Evolutionary conservation across 176 grass and related monocot genomes (phyloP), one percentile per base, ranked within the genome.

Genomic region (Oryza meridionalis): DNA sequence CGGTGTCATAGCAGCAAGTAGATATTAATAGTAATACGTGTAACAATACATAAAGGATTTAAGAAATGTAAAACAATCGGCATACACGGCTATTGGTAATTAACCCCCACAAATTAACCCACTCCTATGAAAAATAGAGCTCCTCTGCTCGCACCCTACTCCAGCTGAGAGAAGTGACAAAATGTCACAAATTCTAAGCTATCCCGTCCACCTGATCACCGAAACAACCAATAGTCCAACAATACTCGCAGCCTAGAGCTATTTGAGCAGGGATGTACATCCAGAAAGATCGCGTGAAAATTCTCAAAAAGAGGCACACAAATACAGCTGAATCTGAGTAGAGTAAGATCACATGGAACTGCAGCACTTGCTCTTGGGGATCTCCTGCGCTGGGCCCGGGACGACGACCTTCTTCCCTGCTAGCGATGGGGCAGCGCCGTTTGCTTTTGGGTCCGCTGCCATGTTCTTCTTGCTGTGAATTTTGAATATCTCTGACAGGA

Each of bases 381-480:
- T 87, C 61, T 90, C 88, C 62, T 90, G 88, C 4, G 80, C 88
- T 0, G 88, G 88, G 9, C 88, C 88, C 32, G 88, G 88, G 63
- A 90, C 84, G 11, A 90, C 69, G 24, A 90, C 84, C 31, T 90
- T 83, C 84, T 87, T 84, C 38, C 88, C 88, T 6, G 84, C 44
- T n/a, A 87, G 75, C 0, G 75, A 32, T 0, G 84, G 84, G 22
- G 63, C 40, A 0, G 74, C 63, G 1, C 84, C 88, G 7, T 90
- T 90, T 6, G 40, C 69, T 51, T 76, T 86, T 7, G 75, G 80
- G 50, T 90, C 88, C 0, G 31, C 71, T 0, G 55, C 43, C 31
- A 89, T 89, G 65, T 89, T 89, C n/a, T 89, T 89, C 82, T 89
- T 89, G 82, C 87, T 81, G 71, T 85, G 87, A 65, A 89, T 89